Percentiles rank a stretch among this genome's conserved stretches.
phyloP scores from a whole-genome alignment of 1,139 yeast genomes.

The Lodderomyces orthopsilosis region DNA sequence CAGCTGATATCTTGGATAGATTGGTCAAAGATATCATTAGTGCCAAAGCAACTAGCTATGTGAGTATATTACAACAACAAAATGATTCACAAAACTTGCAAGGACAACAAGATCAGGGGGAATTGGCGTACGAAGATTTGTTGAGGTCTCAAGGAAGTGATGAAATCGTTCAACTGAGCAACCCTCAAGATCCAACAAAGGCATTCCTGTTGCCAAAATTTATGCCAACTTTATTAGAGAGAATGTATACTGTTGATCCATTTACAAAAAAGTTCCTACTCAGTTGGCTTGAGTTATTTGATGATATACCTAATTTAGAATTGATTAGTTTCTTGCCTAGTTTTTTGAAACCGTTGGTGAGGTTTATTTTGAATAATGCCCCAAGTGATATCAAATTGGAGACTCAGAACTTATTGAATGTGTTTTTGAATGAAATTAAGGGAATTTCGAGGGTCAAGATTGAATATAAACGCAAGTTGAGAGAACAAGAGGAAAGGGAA shows the following conservation, averaged over 20 bases:
- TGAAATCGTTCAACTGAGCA: constrained; percentile 57
- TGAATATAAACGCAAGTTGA: constrained; percentile 33
- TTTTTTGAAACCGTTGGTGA: constrained; percentile 80
- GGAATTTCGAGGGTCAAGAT: constrained; percentile 68
- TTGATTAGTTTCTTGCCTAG: constrained; percentile 84
- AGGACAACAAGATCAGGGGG: not conserved
- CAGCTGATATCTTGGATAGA: constrained; percentile 90
- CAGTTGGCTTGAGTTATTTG: constrained; percentile 87
- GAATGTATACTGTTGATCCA: constrained; percentile 91
- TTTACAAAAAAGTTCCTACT: constrained; percentile 88
- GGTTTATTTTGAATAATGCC: constrained; percentile 72
- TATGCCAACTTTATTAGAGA: constrained; percentile 83
- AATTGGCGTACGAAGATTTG: not conserved
- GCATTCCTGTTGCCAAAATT: constrained; percentile 88
- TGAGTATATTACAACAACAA: constrained; percentile 68
- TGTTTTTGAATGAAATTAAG: constrained; percentile 76
- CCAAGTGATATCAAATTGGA: constrained; percentile 87
- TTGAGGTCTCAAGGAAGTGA: not conserved
- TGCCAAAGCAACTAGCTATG: constrained; percentile 88
- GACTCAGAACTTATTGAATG: constrained; percentile 73
- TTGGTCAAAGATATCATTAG: constrained; percentile 92
- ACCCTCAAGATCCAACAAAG: constrained; percentile 59
- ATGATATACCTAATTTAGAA: constrained; percentile 90
- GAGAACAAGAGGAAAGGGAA: constrained; percentile 9
- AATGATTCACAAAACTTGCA: constrained; percentile 25